Base-by-base conservation (phyloP, 169 alveolate species). In the Eimeria necatrix region DNA sequence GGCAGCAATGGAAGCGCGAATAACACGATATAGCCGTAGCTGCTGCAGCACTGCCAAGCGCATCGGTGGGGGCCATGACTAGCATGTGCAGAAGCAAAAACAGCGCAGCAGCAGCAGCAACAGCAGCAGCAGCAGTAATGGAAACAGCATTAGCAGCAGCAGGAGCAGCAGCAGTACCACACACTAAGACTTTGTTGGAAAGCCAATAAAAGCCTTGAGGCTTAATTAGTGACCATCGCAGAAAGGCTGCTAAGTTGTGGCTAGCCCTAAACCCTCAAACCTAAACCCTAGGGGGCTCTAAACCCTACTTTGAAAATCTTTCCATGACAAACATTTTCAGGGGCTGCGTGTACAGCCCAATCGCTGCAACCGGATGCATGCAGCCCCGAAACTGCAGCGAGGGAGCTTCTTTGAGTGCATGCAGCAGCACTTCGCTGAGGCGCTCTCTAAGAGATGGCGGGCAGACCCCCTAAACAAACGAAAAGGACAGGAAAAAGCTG, bases 341-440 rank as follows among this genome's bases (percentile, higher is more conserved):
- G 53, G 94, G 93, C 61, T 97, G 98, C 60, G 96, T 97, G 91
- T 97, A 97, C 80, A 97, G 71, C 86, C 96, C 95, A 70, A 96
- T 71, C 81, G 97, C 90, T 6, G 98, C 94, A 32, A 97, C 96
- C 46, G 85, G 97, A 86, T 96, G 96, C 24, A 97, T 95, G 76
- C 96, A 97, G 53, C 93, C 95, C 64, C 98, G 90, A 91, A 97
- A 97, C 51, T 97, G 98, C 91, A 96, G 98, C 18, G 98, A 98
- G 88, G 94, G 95, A 71, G 96, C 74, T 46, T 97, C 98, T 56
- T 96, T 71, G 9, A 86, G 84, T 51, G 95, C 95, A 18, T 93
- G 96, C 60, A 96, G 78, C 95, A 97, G 94, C 80, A 94, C 94
- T 51, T 93, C 95, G 80, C 96, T 95, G 53, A 97, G 94, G 81